Percentiles rank a stretch among this genome's conserved stretches.
Conservation (phyloP, 2,329 filamentous ascomycete species). For the Pleoardoris graminearum region DNA sequence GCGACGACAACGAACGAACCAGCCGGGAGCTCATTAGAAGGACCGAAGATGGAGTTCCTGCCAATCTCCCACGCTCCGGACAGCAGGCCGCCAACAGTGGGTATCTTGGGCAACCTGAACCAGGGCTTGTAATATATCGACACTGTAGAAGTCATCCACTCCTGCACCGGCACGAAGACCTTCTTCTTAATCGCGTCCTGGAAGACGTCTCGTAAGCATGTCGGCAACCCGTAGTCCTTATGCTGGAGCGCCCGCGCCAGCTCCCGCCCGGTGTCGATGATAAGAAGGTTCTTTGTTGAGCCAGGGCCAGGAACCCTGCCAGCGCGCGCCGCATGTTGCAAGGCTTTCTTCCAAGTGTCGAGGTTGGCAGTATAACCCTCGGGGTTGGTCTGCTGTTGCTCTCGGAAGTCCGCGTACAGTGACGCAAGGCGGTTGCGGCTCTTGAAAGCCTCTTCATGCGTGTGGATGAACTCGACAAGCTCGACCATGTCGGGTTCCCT, state of each 20-base stretch:
- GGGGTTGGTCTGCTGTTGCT: conserved; percentile 75
- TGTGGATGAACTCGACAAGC: conserved; percentile 64
- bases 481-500: conserved; percentile 59
- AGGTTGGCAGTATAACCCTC: conserved; percentile 84
- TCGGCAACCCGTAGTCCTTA: conserved; percentile 77
- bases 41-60: conserved; percentile 60
- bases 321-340: conserved; percentile 68
- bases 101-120: conserved; percentile 45
- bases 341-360: conserved; percentile 74
- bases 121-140: conserved; percentile 75
- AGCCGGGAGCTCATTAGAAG: conserved; percentile 58
- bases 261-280: conserved; percentile 60
- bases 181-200: conserved; percentile 71
- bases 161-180: conserved; percentile 69
- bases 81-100: conserved; percentile 70
- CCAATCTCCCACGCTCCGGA: conserved; percentile 63
- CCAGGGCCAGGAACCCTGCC: conserved; percentile 58
- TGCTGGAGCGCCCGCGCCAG: conserved; percentile 73
- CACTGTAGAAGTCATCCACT: conserved; percentile 67
- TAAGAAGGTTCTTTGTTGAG: conserved; percentile 51
- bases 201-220: conserved; percentile 78
- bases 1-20: conserved; percentile 69
- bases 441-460: conserved; percentile 55
- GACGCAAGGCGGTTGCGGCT: conserved; percentile 76
- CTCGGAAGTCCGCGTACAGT: conserved; percentile 83